These are phyloP conservation scores for Syzygium jambos DNA, from an alignment of 345 rosid species.

Conservation along the genomic window DNA sequence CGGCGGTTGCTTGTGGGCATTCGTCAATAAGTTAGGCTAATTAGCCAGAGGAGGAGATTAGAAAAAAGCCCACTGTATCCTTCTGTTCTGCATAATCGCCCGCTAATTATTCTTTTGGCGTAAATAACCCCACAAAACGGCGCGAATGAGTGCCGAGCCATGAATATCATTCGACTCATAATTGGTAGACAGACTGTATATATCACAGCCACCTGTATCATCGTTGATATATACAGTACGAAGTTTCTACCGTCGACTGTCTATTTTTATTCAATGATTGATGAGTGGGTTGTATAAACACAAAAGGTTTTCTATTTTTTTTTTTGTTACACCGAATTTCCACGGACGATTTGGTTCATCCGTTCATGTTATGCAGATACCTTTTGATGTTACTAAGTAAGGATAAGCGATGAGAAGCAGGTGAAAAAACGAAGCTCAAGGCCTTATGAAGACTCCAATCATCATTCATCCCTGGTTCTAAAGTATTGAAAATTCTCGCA, in stretches of 20 bases:
- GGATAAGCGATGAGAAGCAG: background rate
- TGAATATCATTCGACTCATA: background rate
- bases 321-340: background rate
- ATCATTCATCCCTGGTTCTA: background rate
- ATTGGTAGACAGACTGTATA: background rate
- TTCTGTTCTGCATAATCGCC: background rate
- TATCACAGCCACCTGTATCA: background rate
- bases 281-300: background rate
- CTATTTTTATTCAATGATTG: background rate
- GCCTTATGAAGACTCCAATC: background rate
- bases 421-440: background rate
- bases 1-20: background rate
- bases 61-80: background rate
- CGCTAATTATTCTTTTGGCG: background rate
- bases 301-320: background rate
- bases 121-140: background rate
- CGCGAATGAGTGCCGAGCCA: background rate
- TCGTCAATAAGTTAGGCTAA: background rate
- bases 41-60: background rate
- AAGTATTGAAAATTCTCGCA: background rate
- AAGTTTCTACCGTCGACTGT: background rate
- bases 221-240: background rate
- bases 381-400: background rate
- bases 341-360: background rate
- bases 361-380: background rate